Evolutionary conservation across 148 eudicot species (phyloP), one percentile per base, ranked within the genome.

Genomic region (Talinum fruticosum): DNA sequence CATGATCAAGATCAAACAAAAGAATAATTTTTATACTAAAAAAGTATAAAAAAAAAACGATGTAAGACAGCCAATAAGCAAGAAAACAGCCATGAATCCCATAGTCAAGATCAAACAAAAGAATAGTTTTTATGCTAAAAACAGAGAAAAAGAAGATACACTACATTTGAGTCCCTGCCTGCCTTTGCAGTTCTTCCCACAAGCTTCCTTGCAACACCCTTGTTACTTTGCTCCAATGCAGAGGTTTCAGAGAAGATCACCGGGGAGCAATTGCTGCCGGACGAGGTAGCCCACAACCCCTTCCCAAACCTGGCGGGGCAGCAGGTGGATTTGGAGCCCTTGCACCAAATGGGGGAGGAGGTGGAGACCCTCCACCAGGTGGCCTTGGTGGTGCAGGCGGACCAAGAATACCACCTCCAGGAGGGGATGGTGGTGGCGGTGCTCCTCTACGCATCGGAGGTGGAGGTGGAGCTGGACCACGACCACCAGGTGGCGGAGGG

Each of bases 201-300:
- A 96, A 79, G 87, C 99, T 96, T 81, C 99, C 99, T 79, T 93
- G 92, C 77, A 96, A 45, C 76, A 79, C 97, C 83, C 99, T 91
- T 66, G 97, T 87, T 32, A 96, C 97, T 89, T 96, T 96, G 91
- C 92, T 91, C 99, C 99, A 96, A 75, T 95, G 99, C 74, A 91
- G 79, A 14, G 99, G 96, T 79, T 96, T 96, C 68, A 91, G 83
- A 33, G 88, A 80, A 80, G 97, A 86, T 83, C 85, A 92, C 75
- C 85, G 84, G 69, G 87, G 79, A 61, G 86, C 86, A 78, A 88
- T 19, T 44, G 86, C 84, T 35, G 80, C 45, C 45, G 91, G 82
- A 44, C 97, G 92, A 75, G 92, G 51, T 76, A 91, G 81, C 71
- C 98, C 98, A 77, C 91, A 96, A 18, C 96, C 97, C 85, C 89